phyloP scores from a whole-genome alignment of 495 filamentous ascomycete species.

The Penicillium paradoxum region DNA sequence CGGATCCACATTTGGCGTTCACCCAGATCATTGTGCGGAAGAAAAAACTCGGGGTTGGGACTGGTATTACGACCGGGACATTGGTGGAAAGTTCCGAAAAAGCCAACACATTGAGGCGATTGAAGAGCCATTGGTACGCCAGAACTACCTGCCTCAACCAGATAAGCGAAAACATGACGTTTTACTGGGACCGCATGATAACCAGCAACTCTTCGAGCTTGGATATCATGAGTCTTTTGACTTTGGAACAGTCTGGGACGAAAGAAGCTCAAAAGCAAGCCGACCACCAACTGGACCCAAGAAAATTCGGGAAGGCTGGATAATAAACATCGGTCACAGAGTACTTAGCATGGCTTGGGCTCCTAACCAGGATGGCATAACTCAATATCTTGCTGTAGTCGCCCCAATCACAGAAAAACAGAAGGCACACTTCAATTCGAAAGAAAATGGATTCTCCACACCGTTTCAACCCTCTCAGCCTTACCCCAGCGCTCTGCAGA shows the following conservation, averaged over 20 bases:
- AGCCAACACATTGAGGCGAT: constrained; percentile 32
- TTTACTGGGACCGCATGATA: constrained; percentile 47
- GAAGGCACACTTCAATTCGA: constrained; percentile 18
- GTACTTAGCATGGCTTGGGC: constrained; percentile 54
- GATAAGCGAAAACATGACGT: constrained; percentile 36
- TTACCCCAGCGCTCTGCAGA: constrained; percentile 50
- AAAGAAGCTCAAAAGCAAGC: constrained; percentile 11
- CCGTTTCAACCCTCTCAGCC: constrained; percentile 44
- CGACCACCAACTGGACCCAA: constrained; percentile 2
- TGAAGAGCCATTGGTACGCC: constrained; percentile 24
- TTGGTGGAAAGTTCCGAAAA: constrained; percentile 32
- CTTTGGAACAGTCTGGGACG: constrained; percentile 43
- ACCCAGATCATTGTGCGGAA: constrained; percentile 33
- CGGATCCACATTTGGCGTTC: constrained; percentile 36
- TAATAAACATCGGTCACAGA: constrained; percentile 50
- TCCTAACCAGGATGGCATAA: constrained; percentile 46
- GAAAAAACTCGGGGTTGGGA: constrained; percentile 49
- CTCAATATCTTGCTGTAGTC: constrained; percentile 53
- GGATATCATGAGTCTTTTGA: constrained; percentile 35
- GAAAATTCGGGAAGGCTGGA: constrained; percentile 49
- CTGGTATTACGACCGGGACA: constrained; percentile 49
- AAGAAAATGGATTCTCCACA: constrained; percentile 22
- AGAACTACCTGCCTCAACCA: constrained; percentile 37
- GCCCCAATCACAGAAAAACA: constrained; percentile 37
- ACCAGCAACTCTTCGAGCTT: constrained; percentile 40